A percentile compares a stretch with the other conserved stretches of the same genome.
phyloP scores from a whole-genome alignment of 192 early-diverging fungal genomes.

The Coemansia reversa region DNA sequence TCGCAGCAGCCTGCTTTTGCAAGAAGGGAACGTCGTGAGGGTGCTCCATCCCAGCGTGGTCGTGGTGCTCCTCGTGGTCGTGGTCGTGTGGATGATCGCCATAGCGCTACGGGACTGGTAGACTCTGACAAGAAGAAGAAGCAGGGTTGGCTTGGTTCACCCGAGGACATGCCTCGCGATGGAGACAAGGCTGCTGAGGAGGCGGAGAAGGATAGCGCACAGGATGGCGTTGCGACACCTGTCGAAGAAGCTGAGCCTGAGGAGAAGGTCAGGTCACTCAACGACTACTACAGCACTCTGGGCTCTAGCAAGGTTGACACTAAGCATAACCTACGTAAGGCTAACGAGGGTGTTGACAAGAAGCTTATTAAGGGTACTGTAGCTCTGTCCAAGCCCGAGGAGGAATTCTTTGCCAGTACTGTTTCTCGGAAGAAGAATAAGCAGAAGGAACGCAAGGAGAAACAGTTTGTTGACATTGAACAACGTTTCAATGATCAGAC shows the following conservation, averaged over 20 bases:
- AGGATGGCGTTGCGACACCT: slow-evolving; percentile 42
- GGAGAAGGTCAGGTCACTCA: slow-evolving; percentile 79
- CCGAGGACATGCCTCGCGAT: slow-evolving; percentile 37
- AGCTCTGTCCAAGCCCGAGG: slow-evolving; percentile 68
- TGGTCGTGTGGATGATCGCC: slow-evolving; percentile 83
- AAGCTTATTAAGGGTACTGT: slow-evolving; percentile 78
- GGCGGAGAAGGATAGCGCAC: slow-evolving; percentile 42
- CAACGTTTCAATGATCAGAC: slow-evolving; percentile 72
- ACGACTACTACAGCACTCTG: slow-evolving; percentile 81
- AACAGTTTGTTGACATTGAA: slow-evolving; percentile 74
- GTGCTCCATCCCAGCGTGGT: slow-evolving; percentile 40
- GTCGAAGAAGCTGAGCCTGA: slow-evolving; percentile 61
- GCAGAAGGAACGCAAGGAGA: slow-evolving; percentile 69
- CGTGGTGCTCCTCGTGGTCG: slow-evolving; percentile 58
- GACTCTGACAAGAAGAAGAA: slow-evolving; percentile 93
- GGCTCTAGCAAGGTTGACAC: slow-evolving; percentile 58
- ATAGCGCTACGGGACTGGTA: slow-evolving; percentile 70
- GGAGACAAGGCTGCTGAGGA: slow-evolving; percentile 43
- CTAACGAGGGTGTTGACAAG: slow-evolving; percentile 88
- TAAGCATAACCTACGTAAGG: slow-evolving; percentile 67
- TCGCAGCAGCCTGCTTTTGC: too few relatives aligned
- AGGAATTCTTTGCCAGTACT: slow-evolving; percentile 69
- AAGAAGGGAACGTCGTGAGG: too few relatives aligned
- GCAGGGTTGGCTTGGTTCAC: slow-evolving; percentile 71
- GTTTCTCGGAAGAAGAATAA: slow-evolving; percentile 57